phyloP scores from a whole-genome alignment of 495 filamentous ascomycete species.

The Talaromyces nanjingensis region DNA sequence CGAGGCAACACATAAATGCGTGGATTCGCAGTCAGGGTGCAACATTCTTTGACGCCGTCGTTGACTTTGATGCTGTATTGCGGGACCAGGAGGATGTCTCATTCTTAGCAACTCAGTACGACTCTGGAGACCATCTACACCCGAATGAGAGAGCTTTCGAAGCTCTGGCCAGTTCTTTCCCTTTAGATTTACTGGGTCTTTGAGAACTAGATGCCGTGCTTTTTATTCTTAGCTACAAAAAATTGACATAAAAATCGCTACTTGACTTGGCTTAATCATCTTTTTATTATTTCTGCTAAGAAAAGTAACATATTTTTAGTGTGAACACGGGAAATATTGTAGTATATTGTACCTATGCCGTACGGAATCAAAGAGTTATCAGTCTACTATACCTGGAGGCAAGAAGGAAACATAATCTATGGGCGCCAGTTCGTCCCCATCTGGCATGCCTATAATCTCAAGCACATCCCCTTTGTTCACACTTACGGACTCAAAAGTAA shows the following conservation, averaged over 20 bases:
- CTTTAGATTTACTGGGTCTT: constrained; percentile 45
- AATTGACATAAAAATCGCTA: background rate
- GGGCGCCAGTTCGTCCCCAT: constrained; percentile 56
- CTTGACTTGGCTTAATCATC: background rate
- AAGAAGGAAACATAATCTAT: constrained; percentile 61
- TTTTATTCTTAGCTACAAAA: background rate
- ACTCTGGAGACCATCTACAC: constrained; percentile 67
- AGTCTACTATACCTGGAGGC: constrained; percentile 47
- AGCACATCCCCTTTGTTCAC: constrained; percentile 48
- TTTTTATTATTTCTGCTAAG: no score
- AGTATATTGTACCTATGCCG: background rate
- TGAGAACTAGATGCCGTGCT: background rate
- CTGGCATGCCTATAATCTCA: constrained; percentile 50
- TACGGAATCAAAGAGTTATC: background rate
- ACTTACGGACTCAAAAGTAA: constrained; percentile 47
- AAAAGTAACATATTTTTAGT: background rate
- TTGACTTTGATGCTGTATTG: constrained; percentile 52
- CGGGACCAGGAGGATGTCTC: constrained; percentile 40
- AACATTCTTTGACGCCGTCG: background rate
- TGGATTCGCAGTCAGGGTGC: constrained; percentile 51
- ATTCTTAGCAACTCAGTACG: constrained; percentile 41
- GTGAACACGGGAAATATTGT: background rate
- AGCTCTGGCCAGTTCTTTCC: constrained; percentile 54
- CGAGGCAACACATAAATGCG: constrained; percentile 52
- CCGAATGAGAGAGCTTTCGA: constrained; percentile 60